Evolutionary conservation across 2,329 filamentous ascomycete genomes (phyloP), one percentile per base, ranked within the genome.

Genomic region (Botrytis paeoniae): DNA sequence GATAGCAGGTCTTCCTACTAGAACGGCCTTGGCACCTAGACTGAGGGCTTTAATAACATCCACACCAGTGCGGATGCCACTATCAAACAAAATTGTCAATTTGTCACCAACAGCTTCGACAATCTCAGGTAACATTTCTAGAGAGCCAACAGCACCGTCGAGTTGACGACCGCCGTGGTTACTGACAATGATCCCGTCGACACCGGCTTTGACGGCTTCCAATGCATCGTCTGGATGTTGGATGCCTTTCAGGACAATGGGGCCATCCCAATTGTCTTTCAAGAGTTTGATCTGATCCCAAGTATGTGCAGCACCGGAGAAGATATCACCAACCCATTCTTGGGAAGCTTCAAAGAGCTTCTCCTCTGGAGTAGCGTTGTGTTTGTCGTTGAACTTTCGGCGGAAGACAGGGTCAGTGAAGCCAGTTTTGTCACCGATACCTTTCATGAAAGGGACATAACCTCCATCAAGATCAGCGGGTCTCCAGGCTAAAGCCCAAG

Each of bases 331-430:
- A 41, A 85, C 82, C 88, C 89, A 91, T 68, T 84, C 83, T 22
- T 81, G 79, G 6, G 85, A 85, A 2, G 89, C 89, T n/a, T 82
- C 79, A 0, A 85, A 61, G 14, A 12, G 87, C 6, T 84, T 78
- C 88, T 59, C 84, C 73, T 74, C 81, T 78, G 83, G 81, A n/a
- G 80, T 81, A 3, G 81, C 82, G 0, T 85, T 85, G n/a, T 80
- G 81, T 83, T 72, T 87, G 85, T 79, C 84, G 57, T 86, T 85
- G 78, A 89, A 89, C 68, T 87, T 86, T 43, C 82, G 81, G 25
- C 87, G 84, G 80, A 92, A 93, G 0, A 90, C 89, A 0, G 91
- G 90, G 78, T 94, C 91, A 1, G 85, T 85, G 76, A 93, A 89
- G 2, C 90, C 91, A 3, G 90, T 85, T 62, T 86, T 84, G 69